Conservation (phyloP, 2,329 filamentous ascomycete genomes). For the Huntiella bhutanensis region DNA sequence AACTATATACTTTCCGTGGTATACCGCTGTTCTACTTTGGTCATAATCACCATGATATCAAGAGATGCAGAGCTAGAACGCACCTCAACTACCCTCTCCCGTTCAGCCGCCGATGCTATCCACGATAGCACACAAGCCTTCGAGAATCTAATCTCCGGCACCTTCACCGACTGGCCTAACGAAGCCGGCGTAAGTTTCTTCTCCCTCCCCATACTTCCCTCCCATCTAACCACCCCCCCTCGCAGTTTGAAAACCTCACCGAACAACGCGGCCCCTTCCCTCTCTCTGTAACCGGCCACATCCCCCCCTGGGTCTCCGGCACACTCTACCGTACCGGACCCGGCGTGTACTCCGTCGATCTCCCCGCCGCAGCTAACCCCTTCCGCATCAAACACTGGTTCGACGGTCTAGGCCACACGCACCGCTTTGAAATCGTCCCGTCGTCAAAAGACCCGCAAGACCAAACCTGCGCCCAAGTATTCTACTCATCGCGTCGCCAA, state of each 20-base stretch:
- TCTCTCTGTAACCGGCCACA: conserved; percentile 42
- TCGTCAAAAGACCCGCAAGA: conserved; percentile 14
- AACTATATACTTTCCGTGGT: too few relatives aligned
- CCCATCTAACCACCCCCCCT: not conserved
- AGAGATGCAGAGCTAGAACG: not conserved
- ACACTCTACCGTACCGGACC: conserved; percentile 58
- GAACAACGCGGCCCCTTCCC: conserved; percentile 47
- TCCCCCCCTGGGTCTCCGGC: conserved; percentile 54
- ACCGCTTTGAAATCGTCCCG: conserved; percentile 50
- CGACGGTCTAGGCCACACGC: conserved; percentile 52
- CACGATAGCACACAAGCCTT: not conserved
- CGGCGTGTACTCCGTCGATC: conserved; percentile 41
- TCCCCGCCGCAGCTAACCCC: conserved; percentile 15
- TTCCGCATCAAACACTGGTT: conserved; percentile 60
- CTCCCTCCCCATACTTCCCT: not conserved
- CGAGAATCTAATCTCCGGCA: not conserved
- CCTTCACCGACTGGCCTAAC: conserved; percentile 28
- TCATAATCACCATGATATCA: not conserved
- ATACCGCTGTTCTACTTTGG: too few relatives aligned
- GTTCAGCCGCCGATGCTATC: not conserved
- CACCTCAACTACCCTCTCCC: not conserved
- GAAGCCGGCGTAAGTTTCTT: conserved; percentile 24
- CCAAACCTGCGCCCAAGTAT: conserved; percentile 22
- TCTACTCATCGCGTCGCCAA: conserved; percentile 54
- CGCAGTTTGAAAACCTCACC: conserved; percentile 46